phyloP scores from a whole-genome alignment of 495 filamentous ascomycete genomes.

The Bathelium albidoporum region DNA sequence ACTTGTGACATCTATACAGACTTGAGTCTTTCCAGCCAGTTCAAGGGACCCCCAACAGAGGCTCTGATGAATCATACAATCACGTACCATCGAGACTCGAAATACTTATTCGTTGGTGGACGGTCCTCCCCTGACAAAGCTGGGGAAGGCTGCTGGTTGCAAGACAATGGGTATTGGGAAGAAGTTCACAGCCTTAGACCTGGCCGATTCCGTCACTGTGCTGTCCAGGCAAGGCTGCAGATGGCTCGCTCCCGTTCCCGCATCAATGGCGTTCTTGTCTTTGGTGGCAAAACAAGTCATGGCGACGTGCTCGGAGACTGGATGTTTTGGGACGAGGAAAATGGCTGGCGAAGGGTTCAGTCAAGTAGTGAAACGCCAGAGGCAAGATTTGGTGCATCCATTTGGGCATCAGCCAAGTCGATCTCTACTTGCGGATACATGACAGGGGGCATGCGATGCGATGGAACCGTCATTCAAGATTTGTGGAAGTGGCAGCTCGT shows the following conservation, averaged over 20 bases:
- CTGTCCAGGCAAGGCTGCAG: slow-evolving; percentile 31
- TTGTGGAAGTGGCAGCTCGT: slow-evolving; percentile 43
- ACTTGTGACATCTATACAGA: slow-evolving; percentile 49
- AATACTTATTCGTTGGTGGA: slow-evolving; percentile 64
- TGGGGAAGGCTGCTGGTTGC: slow-evolving; percentile 63
- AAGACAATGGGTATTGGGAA: slow-evolving; percentile 49
- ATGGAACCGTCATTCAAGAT: slow-evolving; percentile 49
- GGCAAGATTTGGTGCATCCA: slow-evolving; percentile 52
- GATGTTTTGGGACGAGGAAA: slow-evolving; percentile 50
- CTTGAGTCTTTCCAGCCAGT: slow-evolving; percentile 16
- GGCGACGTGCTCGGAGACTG: slow-evolving; percentile 48
- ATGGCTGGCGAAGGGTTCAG: slow-evolving; percentile 42
- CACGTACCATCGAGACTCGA: slow-evolving; percentile 38
- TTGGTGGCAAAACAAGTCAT: slow-evolving; percentile 57
- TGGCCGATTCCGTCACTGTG: slow-evolving; percentile 63
- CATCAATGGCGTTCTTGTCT: slow-evolving; percentile 43
- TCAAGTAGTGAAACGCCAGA: slow-evolving; percentile 33
- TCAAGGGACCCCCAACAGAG: slow-evolving; percentile 29
- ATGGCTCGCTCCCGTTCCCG: neutral
- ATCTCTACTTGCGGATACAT: slow-evolving; percentile 43
- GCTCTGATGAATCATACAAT: slow-evolving; percentile 70
- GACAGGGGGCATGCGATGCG: slow-evolving; percentile 54
- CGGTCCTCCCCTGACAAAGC: slow-evolving; percentile 60
- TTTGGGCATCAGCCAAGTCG: slow-evolving; percentile 28
- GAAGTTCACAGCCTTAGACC: slow-evolving; percentile 50